Evolutionary conservation across 345 rosid genomes (phyloP), one percentile per base, ranked within the genome.

Genomic region (Carallia brachiata): DNA sequence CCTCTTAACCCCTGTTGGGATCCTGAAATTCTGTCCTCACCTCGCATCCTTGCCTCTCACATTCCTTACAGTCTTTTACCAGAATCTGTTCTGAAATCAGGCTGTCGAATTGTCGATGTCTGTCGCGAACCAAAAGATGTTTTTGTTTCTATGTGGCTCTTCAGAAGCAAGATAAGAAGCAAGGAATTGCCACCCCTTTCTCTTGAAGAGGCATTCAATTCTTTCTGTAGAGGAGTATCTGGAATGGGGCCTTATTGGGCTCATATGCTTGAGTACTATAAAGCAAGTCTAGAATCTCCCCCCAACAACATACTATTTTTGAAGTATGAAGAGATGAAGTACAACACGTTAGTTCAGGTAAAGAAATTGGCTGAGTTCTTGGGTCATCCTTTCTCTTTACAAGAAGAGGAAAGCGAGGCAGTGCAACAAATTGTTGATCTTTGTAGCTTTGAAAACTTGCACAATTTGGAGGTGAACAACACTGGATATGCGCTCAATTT

Each of bases 41-140:
- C 32, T 19, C 6, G 32, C 5, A 4, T 55, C 8, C 31, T 55
- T 0, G 60, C 60, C 15, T 2, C 34, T 9, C 37, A 59, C 72
- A 7, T 16, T 5, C 65, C 65, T 30, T 48, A 69, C 58, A 19
- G 32, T 50, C 17, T 12, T 4, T 52, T 69, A 3, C 65, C 59
- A 1, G 31, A 60, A 0, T 16, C 72, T 13, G 5, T 69, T 3
- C 15, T 12, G 3, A 10, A 17, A 7, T 28, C 54, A 12, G 63
- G 63, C 8, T 47, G 19, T 34, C 50, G 40, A 10, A 7, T 69
- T 44, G 65, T 60, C 19, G 47, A 69, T 28, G 18, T 48, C 6
- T 10, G 47, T 28, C 34, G 72, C 7, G 18, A 69, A 4, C 72
- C 65, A 5, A 69, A 60, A 12, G 59, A 69, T 61, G 56, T 15